These are phyloP conservation scores for Neurospora terricola DNA, from an alignment of 495 filamentous ascomycete genomes.

Conservation along the genomic window DNA sequence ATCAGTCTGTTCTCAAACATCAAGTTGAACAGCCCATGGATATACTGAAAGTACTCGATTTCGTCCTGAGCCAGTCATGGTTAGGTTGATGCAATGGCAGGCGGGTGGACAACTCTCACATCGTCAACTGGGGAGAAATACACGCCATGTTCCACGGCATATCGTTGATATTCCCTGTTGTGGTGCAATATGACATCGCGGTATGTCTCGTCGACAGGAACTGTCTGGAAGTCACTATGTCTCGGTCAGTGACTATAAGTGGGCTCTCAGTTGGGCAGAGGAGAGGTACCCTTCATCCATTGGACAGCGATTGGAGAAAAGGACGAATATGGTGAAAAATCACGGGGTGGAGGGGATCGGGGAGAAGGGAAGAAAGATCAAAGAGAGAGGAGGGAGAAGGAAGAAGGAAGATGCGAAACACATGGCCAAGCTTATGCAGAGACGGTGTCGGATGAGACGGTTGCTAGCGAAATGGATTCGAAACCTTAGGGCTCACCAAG, in stretches of 20 bases:
- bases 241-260: conserved; percentile 10
- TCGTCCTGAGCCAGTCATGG: conserved; percentile 53
- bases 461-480: conserved; percentile 2
- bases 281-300: conserved; percentile 23
- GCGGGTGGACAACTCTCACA: conserved; percentile 38
- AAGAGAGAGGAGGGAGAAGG: neutral
- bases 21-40: conserved; percentile 60
- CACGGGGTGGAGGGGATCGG: neutral
- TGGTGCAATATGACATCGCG: conserved; percentile 55
- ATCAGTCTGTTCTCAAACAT: conserved; percentile 70
- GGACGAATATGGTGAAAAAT: neutral
- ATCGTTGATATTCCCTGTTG: conserved; percentile 62
- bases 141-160: conserved; percentile 59
- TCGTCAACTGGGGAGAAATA: conserved; percentile 82
- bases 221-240: conserved; percentile 26
- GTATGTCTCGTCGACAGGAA: conserved; percentile 48
- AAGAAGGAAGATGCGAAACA: neutral
- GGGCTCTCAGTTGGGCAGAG: neutral
- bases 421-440: neutral
- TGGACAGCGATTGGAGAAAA: neutral
- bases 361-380: neutral
- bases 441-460: neutral
- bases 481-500: conserved; percentile 12
- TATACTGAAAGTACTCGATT: conserved; percentile 59
- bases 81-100: conserved; percentile 10